Percentiles rank a stretch among this genome's conserved stretches.
These are phyloP conservation scores for Fraxinus sp. DNA, from an alignment of 305 asterid species.

Conservation along the genomic window DNA sequence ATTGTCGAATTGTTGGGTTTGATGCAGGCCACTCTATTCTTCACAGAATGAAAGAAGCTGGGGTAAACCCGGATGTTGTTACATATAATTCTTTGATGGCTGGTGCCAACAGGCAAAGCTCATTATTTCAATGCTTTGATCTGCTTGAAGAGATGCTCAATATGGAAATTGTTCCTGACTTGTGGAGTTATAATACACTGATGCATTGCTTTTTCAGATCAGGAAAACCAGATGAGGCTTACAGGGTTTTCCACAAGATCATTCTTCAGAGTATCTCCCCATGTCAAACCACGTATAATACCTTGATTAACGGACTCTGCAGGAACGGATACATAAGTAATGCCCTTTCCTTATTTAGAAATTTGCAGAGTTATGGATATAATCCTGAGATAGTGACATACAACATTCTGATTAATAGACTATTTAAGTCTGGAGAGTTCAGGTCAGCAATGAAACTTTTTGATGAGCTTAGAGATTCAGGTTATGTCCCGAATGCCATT, in stretches of 20 bases:
- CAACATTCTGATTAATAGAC: constrained; percentile 69
- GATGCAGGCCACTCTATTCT: constrained; percentile 64
- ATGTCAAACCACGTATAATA: constrained; percentile 62
- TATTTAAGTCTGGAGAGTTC: constrained; percentile 59
- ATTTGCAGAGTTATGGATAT: constrained; percentile 52
- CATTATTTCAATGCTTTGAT: constrained; percentile 46
- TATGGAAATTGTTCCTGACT: constrained; percentile 58
- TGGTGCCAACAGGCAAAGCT: constrained; percentile 55
- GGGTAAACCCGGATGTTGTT: constrained; percentile 60
- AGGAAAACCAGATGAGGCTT: constrained; percentile 75
- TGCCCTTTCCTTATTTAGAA: constrained; percentile 66
- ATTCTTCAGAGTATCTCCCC: constrained; percentile 48
- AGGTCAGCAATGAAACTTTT: constrained; percentile 50
- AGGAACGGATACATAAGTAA: constrained; percentile 48
- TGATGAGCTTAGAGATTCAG: constrained; percentile 56
- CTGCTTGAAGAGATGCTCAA: constrained; percentile 76
- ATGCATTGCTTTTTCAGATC: constrained; percentile 70
- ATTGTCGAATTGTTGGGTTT: constrained; percentile 61
- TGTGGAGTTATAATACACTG: constrained; percentile 82
- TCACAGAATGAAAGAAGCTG: constrained; percentile 76
- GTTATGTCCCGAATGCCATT: constrained; percentile 66
- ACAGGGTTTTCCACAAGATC: constrained; percentile 60
- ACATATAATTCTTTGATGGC: constrained; percentile 87
- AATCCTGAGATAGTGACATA: constrained; percentile 64
- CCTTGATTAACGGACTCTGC: constrained; percentile 78